These are phyloP conservation scores for Penicillium tannophilum DNA, from an alignment of 495 filamentous ascomycete species.

Conservation along the genomic window DNA sequence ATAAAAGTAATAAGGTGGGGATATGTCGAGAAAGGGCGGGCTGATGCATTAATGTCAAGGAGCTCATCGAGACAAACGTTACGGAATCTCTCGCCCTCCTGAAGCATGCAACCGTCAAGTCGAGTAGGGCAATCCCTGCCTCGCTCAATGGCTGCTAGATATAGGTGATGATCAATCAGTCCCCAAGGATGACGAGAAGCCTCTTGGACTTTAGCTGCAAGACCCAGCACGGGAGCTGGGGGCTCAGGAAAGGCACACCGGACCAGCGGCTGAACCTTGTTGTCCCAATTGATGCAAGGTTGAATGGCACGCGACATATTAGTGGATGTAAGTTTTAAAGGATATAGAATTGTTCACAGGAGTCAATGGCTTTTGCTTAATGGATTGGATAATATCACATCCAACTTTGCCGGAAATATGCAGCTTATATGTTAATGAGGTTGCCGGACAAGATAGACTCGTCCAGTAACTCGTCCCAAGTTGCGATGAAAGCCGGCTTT, in stretches of 20 bases:
- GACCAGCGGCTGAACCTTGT: constrained; percentile 7
- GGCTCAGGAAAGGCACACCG: neutral
- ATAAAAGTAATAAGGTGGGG: constrained; percentile 29
- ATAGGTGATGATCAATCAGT: constrained; percentile 40
- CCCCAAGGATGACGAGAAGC: constrained; percentile 31
- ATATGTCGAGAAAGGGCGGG: constrained; percentile 7
- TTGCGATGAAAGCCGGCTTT: neutral
- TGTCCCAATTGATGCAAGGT: constrained; percentile 12
- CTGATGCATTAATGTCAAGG: constrained; percentile 7
- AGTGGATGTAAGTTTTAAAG: neutral
- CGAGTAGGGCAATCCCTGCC: constrained; percentile 17
- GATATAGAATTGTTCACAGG: neutral
- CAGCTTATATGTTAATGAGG: neutral
- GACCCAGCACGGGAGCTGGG: neutral
- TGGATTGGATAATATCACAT: neutral
- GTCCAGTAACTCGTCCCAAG: neutral
- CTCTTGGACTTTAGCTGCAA: neutral
- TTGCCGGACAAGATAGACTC: neutral
- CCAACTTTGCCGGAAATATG: neutral
- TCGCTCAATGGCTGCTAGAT: constrained; percentile 30
- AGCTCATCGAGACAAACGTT: constrained; percentile 28
- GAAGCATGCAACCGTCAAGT: constrained; percentile 24
- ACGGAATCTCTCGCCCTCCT: constrained; percentile 29
- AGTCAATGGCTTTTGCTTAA: neutral
- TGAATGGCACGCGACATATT: neutral